These are phyloP conservation scores for Gaertneriomyces semiglobifer DNA, from an alignment of 192 early-diverging fungal genomes.

Conservation along the genomic window DNA sequence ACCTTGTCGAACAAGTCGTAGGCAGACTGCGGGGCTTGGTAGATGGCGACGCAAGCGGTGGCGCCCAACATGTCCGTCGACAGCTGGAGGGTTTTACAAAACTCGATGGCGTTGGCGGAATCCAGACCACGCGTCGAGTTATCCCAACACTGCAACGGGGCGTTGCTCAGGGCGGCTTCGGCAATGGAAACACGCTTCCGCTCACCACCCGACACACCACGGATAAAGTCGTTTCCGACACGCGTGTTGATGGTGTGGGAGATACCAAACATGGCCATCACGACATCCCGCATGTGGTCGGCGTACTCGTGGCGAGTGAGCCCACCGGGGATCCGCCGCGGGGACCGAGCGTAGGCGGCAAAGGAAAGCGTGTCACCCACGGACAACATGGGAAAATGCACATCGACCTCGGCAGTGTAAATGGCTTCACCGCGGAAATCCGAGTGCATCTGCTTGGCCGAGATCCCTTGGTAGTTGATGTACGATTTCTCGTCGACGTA, in stretches of 20 bases:
- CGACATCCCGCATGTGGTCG: constrained; percentile 47
- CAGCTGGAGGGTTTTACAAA: constrained; percentile 68
- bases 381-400: constrained; percentile 74
- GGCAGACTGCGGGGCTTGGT: constrained; percentile 65
- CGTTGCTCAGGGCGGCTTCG: constrained; percentile 42
- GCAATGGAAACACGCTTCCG: constrained; percentile 59
- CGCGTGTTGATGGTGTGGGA: constrained; percentile 31
- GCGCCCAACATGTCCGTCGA: constrained; percentile 52
- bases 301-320: constrained; percentile 42
- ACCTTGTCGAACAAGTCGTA: constrained; percentile 55
- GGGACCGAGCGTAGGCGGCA: constrained; percentile 58
- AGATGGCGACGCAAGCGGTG: constrained; percentile 38
- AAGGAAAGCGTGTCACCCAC: constrained; percentile 74
- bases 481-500: constrained; percentile 10
- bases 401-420: constrained; percentile 78
- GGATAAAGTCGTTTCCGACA: constrained; percentile 51
- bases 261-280: constrained; percentile 33
- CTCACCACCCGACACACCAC: constrained; percentile 65
- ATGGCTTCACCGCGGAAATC: constrained; percentile 73
- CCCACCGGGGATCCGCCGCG: constrained; percentile 4
- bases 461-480: constrained; percentile 67
- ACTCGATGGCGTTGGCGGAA: constrained; percentile 76
- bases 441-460: constrained; percentile 52
- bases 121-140: constrained; percentile 73
- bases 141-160: constrained; percentile 33